A percentile compares a stretch with the other conserved stretches of the same genome.
Conservation (phyloP, 139 green algal genomes). For the Chlorella sp. region DNA sequence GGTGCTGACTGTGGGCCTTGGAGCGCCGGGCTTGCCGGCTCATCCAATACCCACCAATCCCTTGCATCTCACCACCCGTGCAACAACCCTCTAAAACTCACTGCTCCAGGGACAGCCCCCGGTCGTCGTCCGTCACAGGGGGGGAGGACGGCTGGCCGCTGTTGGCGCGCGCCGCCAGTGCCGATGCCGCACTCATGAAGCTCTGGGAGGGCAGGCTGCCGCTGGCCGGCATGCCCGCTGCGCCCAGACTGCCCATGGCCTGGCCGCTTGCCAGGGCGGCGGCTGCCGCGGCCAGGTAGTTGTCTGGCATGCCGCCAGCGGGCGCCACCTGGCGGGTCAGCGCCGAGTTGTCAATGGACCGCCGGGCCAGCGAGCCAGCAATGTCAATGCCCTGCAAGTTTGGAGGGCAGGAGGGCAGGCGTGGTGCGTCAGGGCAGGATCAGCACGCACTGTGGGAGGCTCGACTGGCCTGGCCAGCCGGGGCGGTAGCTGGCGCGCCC, state of each 20-base stretch:
- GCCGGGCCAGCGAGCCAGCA: not conserved
- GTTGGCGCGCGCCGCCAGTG: not conserved
- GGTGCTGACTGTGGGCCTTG: no score
- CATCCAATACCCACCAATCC: no score
- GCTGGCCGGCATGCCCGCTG: not conserved
- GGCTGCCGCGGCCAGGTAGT: slow-evolving; percentile 10
- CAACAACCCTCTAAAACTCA: not conserved
- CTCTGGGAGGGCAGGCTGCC: slow-evolving; percentile 23
- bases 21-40: no score
- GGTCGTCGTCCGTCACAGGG: not conserved
- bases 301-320: not conserved
- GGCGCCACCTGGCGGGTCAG: slow-evolving; percentile 6
- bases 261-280: slow-evolving; percentile 6
- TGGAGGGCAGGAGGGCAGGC: no score
- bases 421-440: no score
- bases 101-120: slow-evolving; percentile 19
- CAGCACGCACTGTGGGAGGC: no score
- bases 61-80: no score
- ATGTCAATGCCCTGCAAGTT: not conserved
- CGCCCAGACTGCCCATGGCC: not conserved
- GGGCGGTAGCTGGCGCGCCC: no score
- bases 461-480: no score
- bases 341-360: slow-evolving; percentile 29
- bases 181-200: slow-evolving; percentile 1
- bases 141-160: not conserved